These are phyloP conservation scores for Stephanodiscus triporus DNA, from an alignment of 108 stramenopile genomes.

Conservation along the genomic window DNA sequence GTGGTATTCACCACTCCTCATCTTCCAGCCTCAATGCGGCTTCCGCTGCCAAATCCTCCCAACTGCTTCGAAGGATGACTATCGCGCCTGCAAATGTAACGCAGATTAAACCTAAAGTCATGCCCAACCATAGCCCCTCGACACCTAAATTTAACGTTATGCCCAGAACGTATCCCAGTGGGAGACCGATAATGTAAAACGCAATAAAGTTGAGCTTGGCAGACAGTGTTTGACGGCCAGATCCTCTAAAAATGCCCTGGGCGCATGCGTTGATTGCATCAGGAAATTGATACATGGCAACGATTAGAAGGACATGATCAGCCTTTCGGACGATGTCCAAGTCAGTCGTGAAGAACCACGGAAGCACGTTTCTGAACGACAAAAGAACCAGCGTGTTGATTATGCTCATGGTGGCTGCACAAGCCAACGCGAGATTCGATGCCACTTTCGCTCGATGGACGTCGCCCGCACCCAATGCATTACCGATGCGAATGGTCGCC, in stretches of 20 bases:
- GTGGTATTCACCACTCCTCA: no score
- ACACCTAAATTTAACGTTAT: constrained; percentile 21
- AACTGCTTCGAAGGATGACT: constrained; percentile 38
- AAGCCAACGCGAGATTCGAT: constrained; percentile 20
- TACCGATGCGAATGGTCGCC: constrained; percentile 46
- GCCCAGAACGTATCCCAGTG: constrained; percentile 38
- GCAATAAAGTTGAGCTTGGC: constrained; percentile 48
- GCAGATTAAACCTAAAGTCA: constrained; percentile 24
- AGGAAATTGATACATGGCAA: constrained; percentile 47
- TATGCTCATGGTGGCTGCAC: constrained; percentile 12
- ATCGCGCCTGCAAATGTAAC: constrained; percentile 12
- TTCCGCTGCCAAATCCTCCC: constrained; percentile 16
- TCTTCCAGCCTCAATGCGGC: constrained; percentile 11
- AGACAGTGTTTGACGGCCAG: constrained; percentile 37
- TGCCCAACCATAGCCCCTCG: constrained; percentile 40
- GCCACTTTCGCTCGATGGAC: constrained; percentile 40
- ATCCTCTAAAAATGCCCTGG: constrained; percentile 39
- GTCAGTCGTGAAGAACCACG: constrained; percentile 47
- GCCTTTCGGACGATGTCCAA: constrained; percentile 30
- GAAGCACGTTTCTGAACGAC: constrained; percentile 27
- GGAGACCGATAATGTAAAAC: constrained; percentile 50
- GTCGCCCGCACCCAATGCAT: constrained; percentile 55
- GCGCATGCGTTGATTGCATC: constrained; percentile 35
- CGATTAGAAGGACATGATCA: constrained; percentile 30
- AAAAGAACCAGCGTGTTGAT: constrained; percentile 26